A percentile compares a stretch with the other conserved stretches of the same genome.
phyloP scores from a whole-genome alignment of 2,329 filamentous ascomycete genomes.

The Ophiostoma perfectum region DNA sequence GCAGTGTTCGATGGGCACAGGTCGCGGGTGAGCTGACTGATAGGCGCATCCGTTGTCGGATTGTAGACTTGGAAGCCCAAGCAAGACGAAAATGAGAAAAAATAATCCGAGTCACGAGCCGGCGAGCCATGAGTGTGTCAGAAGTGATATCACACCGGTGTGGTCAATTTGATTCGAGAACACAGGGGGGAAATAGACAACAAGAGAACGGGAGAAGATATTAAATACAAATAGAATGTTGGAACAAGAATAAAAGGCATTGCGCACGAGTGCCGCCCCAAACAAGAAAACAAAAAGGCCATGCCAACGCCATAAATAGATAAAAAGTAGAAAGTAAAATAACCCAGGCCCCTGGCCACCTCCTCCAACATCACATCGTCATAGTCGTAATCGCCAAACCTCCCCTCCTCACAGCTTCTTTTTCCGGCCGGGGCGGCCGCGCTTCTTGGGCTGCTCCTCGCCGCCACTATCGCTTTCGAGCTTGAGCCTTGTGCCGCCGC shows the following conservation, averaged over 20 bases:
- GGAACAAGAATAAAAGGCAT: neutral
- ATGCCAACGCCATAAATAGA: neutral
- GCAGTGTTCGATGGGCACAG: neutral
- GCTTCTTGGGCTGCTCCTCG: conserved; percentile 36
- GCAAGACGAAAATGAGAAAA: no score
- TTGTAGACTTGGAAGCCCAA: no score
- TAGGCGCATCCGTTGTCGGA: neutral
- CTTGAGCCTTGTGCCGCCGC: conserved; percentile 24
- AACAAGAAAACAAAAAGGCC: neutral
- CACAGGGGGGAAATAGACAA: neutral
- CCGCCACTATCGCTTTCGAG: conserved; percentile 32
- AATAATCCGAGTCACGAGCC: no score
- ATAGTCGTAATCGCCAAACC: conserved; percentile 23
- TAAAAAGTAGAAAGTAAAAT: neutral
- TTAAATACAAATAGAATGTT: neutral
- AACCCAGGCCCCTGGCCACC: neutral
- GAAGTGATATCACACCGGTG: neutral
- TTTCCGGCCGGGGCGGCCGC: conserved; percentile 38
- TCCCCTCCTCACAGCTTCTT: conserved; percentile 39
- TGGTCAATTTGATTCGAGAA: neutral
- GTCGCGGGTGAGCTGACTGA: neutral
- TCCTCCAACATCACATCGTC: neutral
- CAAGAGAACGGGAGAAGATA: neutral
- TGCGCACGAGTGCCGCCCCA: neutral
- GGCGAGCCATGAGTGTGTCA: neutral